phyloP scores from a whole-genome alignment of 768 basidiomycete species.

The Lactifluus piperatus region DNA sequence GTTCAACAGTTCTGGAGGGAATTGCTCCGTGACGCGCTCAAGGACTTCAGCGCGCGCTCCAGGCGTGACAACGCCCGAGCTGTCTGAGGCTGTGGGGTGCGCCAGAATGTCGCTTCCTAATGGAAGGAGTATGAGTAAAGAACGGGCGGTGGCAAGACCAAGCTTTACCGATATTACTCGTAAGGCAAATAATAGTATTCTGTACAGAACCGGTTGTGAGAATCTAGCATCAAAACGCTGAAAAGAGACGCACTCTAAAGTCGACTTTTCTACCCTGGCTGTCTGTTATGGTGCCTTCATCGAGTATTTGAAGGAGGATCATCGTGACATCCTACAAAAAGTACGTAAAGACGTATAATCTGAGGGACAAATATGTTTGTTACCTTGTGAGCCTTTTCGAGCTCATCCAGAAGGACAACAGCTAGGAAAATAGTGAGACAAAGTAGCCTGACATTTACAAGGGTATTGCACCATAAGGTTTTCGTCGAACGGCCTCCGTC shows the following conservation, averaged over 20 bases:
- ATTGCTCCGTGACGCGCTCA: constrained; percentile 65
- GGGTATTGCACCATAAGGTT: constrained; percentile 40
- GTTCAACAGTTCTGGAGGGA: constrained; percentile 87
- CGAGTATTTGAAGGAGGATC: constrained; percentile 85
- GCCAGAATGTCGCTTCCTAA: constrained; percentile 62
- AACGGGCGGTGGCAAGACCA: not conserved
- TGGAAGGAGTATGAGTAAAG: not conserved
- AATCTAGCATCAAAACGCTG: not conserved
- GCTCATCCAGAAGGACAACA: constrained; percentile 59
- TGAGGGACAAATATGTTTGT: not conserved
- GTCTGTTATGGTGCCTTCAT: constrained; percentile 85
- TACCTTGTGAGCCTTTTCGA: constrained; percentile 78
- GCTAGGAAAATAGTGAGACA: constrained; percentile 27
- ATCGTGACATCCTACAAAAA: constrained; percentile 64
- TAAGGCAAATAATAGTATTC: constrained; percentile 90
- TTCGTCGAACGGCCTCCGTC: constrained; percentile 55
- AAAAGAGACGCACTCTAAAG: constrained; percentile 52
- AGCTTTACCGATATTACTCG: constrained; percentile 66
- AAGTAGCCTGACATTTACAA: not conserved
- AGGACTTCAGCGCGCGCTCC: constrained; percentile 61
- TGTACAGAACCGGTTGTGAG: constrained; percentile 22
- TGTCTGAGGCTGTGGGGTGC: constrained; percentile 50
- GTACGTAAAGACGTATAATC: not conserved
- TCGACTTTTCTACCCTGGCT: constrained; percentile 89
- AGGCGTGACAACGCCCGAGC: constrained; percentile 53